Evolutionary conservation across 2,329 filamentous ascomycete genomes (phyloP), one percentile per base, ranked within the genome.

Genomic region (Myriosclerotinia scirpicola): DNA sequence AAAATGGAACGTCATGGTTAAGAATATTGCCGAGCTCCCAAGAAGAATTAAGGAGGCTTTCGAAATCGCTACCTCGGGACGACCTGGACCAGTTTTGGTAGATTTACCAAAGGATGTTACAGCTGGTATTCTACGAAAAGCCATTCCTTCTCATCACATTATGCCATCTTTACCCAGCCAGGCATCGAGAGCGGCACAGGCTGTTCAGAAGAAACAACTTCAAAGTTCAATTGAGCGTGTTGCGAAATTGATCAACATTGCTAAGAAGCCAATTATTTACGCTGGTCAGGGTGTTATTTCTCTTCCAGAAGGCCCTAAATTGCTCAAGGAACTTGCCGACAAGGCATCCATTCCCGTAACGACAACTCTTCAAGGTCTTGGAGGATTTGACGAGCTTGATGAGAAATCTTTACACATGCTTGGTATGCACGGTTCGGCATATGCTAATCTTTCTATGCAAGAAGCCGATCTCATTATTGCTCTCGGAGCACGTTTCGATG

Each of bases 1-100:
- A 73, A 98, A 98, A 83, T 99, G 95, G 95, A 98, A 98, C 75
- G 92, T 96, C 68, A 96, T 98, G 93, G 92, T 97, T 59, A 97
- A 96, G 85, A 94, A 90, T 78, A 88, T 97, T 65, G 93, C 92
- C 61, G 95, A 99, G 80, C 84, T 99, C 66, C 95, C 95, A 61
- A 87, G 91, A 74, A 87, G 94, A 71, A 98, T 98, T 77, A 97
- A 97, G 78, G 95, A 98, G 81, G 95, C 95, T 59, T 98, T 98
- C 76, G 93, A 98, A 81, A 98, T 98, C 76, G 95, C 95, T 52
- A 98, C 92, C 53, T 95, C 90, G 74, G 95, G 95, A 68, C 87
- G 95, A 59, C 95, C 95, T 17, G 95, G 95, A 34, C 95, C 95
- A 38, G 95, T 98, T 46, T 86, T 99, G 69, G 93, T 99, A 70